Conservation (phyloP, 2,329 filamentous ascomycete species). For the Arthrobotrys pseudoclavata region DNA sequence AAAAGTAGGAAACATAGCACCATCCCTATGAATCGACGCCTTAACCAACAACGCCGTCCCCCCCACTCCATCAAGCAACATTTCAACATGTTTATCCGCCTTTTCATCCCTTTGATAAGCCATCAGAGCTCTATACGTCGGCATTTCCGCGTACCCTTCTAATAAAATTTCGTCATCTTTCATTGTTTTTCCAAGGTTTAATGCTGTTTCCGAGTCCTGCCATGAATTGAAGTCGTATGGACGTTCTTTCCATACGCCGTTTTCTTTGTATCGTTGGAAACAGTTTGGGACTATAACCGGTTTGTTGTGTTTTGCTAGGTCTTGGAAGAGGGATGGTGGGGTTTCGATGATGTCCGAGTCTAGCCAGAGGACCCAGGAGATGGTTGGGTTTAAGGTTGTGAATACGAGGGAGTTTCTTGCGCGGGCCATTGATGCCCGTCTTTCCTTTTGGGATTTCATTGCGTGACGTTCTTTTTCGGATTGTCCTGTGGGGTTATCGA, state of each 20-base stretch:
- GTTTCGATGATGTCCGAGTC: constrained; percentile 93
- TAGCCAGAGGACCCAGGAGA: constrained; percentile 97
- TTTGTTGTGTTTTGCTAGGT: constrained; percentile 87
- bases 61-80: constrained; percentile 91
- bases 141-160: constrained; percentile 92
- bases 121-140: constrained; percentile 93
- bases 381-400: constrained; percentile 89
- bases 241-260: constrained; percentile 77
- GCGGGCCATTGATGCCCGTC: constrained; percentile 90
- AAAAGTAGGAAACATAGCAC: constrained; percentile 98
- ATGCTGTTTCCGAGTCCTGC: constrained; percentile 87
- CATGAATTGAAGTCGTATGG: constrained; percentile 98
- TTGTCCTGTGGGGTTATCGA: constrained; percentile 83
- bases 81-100: constrained; percentile 73
- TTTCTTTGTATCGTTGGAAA: constrained; percentile 85
- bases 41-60: constrained; percentile 94
- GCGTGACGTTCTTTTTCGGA: constrained; percentile 91
- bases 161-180: constrained; percentile 90
- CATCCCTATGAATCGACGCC: constrained; percentile 95
- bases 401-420: constrained; percentile 95
- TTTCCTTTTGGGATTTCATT: constrained; percentile 86
- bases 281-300: constrained; percentile 96
- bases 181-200: constrained; percentile 82
- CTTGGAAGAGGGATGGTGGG: constrained; percentile 86
- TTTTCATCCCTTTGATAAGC: constrained; percentile 78